Conservation (phyloP, 2,329 filamentous ascomycete species). For the Alternaria brassicicola region DNA sequence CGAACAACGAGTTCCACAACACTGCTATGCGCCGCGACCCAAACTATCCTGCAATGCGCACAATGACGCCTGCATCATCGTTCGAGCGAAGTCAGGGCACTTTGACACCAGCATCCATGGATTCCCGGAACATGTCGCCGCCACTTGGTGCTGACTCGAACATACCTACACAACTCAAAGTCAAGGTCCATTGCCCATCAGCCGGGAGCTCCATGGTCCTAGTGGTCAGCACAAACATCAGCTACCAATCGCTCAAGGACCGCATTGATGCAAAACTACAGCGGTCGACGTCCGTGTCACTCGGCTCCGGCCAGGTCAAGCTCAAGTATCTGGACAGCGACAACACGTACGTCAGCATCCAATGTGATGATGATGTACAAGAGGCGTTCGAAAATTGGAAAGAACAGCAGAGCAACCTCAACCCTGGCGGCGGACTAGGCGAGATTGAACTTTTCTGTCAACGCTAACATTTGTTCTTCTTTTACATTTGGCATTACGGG, state of each 20-base stretch:
- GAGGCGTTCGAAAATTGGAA: slow-evolving; percentile 95
- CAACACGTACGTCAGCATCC: slow-evolving; percentile 89
- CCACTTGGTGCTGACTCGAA: slow-evolving; percentile 36
- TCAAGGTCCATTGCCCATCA: slow-evolving; percentile 81
- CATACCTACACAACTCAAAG: slow-evolving; percentile 81
- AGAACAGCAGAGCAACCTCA: slow-evolving; percentile 69
- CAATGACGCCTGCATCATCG: slow-evolving; percentile 49
- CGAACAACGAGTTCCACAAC: slow-evolving; percentile 47
- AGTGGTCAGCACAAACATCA: slow-evolving; percentile 95
- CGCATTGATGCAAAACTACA: slow-evolving; percentile 95
- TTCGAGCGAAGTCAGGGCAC: slow-evolving; percentile 47
- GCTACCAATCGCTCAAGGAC: slow-evolving; percentile 90
- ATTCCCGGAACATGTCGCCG: slow-evolving; percentile 49
- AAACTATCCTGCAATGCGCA: slow-evolving; percentile 35
- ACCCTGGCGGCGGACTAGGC: slow-evolving; percentile 70
- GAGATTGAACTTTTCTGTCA: slow-evolving; percentile 73
- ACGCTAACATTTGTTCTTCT: slow-evolving; percentile 26
- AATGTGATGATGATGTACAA: slow-evolving; percentile 94
- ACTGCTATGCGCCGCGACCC: slow-evolving; percentile 42
- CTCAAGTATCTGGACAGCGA: slow-evolving; percentile 86
- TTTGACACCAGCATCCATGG: slow-evolving; percentile 46
- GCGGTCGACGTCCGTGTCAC: slow-evolving; percentile 82
- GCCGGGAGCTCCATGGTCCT: slow-evolving; percentile 91
- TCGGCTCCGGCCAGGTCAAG: slow-evolving; percentile 81
- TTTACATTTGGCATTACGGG: slow-evolving; percentile 4